Conservation (phyloP, 2,329 filamentous ascomycete species). For the Geosmithia morbida region DNA sequence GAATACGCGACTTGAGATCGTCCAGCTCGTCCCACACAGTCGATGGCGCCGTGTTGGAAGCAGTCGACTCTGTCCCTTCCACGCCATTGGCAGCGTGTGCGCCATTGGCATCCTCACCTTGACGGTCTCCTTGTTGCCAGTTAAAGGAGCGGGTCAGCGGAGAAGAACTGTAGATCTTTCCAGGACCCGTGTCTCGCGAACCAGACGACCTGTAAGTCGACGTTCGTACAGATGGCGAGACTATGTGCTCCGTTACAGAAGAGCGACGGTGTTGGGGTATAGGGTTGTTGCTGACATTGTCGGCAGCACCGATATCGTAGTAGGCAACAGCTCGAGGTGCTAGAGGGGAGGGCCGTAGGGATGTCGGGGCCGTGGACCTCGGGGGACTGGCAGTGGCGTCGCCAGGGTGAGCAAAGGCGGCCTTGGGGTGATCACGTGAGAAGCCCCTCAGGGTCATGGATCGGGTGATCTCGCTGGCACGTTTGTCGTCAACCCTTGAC, state of each 20-base stretch:
- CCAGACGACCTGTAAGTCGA: slow-evolving; percentile 24
- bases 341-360: slow-evolving; percentile 3
- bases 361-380: slow-evolving; percentile 14
- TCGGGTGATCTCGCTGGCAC: slow-evolving; percentile 22
- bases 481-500: slow-evolving; percentile 28
- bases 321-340: slow-evolving; percentile 9
- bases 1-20: slow-evolving; percentile 85
- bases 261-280: slow-evolving; percentile 19
- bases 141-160: slow-evolving; percentile 34
- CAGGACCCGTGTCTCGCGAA: slow-evolving; percentile 6
- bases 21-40: slow-evolving; percentile 98
- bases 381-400: slow-evolving; percentile 17
- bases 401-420: slow-evolving; percentile 20
- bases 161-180: slow-evolving; percentile 39
- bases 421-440: slow-evolving; percentile 25
- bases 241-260: slow-evolving; percentile 32
- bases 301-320: slow-evolving; percentile 22
- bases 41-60: slow-evolving; percentile 77
- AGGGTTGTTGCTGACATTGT: slow-evolving; percentile 6
- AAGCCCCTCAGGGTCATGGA: slow-evolving; percentile 27
- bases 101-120: slow-evolving; percentile 9
- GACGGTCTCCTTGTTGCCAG: slow-evolving; percentile 9
- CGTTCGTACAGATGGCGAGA: slow-evolving; percentile 22
- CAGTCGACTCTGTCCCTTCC: slow-evolving; percentile 72
- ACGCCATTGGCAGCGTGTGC: slow-evolving; percentile 17